A percentile compares a stretch with the other conserved stretches of the same genome.
phyloP scores from a whole-genome alignment of 2,329 filamentous ascomycete genomes.

The Phyllosticta paracitricarpa region DNA sequence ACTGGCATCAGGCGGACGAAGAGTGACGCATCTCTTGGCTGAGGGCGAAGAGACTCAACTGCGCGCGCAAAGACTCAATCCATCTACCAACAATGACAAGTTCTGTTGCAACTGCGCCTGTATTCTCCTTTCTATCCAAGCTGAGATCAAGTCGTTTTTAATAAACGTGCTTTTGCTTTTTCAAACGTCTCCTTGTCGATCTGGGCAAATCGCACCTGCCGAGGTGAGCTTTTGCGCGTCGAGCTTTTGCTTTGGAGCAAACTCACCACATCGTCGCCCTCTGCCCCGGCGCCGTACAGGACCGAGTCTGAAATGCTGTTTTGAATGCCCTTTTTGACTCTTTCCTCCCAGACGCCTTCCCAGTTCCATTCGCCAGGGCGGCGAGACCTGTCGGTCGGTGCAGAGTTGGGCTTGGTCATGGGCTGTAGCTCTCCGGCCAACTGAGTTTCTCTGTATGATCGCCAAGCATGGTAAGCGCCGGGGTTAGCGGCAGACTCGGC shows the following conservation, averaged over 20 bases:
- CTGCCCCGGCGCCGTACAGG: conserved; percentile 57
- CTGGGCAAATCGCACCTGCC: conserved; percentile 30
- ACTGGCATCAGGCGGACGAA: not conserved
- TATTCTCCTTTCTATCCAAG: conserved; percentile 32
- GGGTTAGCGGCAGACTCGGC: conserved; percentile 78
- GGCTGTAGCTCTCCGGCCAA: conserved; percentile 1
- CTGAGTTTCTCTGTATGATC: conserved; percentile 49
- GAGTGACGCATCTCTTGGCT: not conserved
- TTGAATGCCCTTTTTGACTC: conserved; percentile 70
- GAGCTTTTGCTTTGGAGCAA: not conserved
- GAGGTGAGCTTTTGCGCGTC: not conserved
- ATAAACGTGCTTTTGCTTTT: conserved; percentile 19
- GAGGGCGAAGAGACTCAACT: not conserved
- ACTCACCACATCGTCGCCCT: conserved; percentile 60
- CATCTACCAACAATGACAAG: not conserved
- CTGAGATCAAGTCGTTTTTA: conserved; percentile 18
- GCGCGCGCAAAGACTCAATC: not conserved
- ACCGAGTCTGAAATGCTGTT: conserved; percentile 69
- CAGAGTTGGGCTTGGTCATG: conserved; percentile 1
- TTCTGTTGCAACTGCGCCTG: not conserved
- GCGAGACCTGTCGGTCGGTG: conserved; percentile 39
- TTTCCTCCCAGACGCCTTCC: conserved; percentile 92
- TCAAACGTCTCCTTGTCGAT: conserved; percentile 23
- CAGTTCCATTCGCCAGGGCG: conserved; percentile 88
- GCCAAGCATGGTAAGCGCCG: conserved; percentile 91